These are phyloP conservation scores for Pterocarpus macrocarpus DNA, from an alignment of 306 rosid genomes.

Conservation along the genomic window DNA sequence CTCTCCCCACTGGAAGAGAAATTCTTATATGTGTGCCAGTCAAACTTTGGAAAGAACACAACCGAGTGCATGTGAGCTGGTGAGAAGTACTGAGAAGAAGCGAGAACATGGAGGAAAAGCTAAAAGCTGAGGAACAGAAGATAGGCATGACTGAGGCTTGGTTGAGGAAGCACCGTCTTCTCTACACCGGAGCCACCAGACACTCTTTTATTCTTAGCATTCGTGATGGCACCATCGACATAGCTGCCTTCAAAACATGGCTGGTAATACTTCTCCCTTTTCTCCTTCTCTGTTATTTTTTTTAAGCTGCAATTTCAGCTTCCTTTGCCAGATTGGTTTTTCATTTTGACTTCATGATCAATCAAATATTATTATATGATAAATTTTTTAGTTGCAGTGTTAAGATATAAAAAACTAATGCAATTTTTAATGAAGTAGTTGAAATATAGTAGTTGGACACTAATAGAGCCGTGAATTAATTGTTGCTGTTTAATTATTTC, in stretches of 20 bases:
- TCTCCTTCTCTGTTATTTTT: neutral
- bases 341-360: neutral
- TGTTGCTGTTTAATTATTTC: neutral
- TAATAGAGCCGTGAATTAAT: neutral
- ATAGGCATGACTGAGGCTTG: constrained; percentile 58
- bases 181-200: constrained; percentile 67
- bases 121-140: constrained; percentile 50
- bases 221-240: constrained; percentile 68
- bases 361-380: neutral
- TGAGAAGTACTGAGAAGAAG: constrained; percentile 1
- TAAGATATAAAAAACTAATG: neutral
- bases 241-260: constrained; percentile 79
- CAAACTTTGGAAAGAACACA: neutral
- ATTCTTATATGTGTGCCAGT: neutral
- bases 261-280: constrained; percentile 52
- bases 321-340: neutral
- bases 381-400: too few relatives aligned
- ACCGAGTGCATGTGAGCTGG: neutral
- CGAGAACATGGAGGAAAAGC: constrained; percentile 42
- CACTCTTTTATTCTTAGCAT: constrained; percentile 81
- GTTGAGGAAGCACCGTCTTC: constrained; percentile 73
- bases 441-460: neutral
- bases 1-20: neutral
- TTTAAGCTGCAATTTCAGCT: neutral
- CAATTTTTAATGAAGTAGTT: constrained; percentile 17